A percentile compares a stretch with the other conserved stretches of the same genome.
Evolutionary conservation across 2,329 filamentous ascomycete genomes (phyloP).

Genomic region (Rhinocladiella similis): DNA sequence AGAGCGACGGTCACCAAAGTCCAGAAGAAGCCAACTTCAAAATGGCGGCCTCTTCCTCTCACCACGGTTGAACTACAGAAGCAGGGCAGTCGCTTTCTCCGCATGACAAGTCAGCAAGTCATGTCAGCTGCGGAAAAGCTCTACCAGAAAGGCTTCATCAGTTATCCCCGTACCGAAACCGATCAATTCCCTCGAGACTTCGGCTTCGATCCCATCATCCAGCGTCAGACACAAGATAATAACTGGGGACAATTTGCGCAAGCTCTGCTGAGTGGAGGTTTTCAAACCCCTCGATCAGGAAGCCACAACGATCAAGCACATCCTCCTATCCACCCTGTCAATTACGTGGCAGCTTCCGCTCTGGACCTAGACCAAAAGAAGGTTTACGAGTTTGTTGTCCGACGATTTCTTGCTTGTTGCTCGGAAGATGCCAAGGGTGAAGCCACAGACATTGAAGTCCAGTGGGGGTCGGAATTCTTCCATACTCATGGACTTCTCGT

Average conservation of each 20-base stretch:
- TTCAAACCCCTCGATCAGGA: constrained; percentile 78
- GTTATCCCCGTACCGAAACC: constrained; percentile 95
- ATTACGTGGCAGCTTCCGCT: constrained; percentile 66
- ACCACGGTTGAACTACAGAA: constrained; percentile 97
- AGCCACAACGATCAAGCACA: constrained; percentile 94
- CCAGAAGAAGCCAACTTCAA: constrained; percentile 85
- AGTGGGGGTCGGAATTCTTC: constrained; percentile 78
- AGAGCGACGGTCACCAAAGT: constrained; percentile 80
- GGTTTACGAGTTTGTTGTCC: constrained; percentile 89
- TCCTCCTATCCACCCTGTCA: constrained; percentile 93
- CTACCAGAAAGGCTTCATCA: constrained; percentile 95
- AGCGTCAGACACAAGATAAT: constrained; percentile 76
- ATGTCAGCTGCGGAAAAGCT: constrained; percentile 84
- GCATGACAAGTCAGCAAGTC: constrained; percentile 86
- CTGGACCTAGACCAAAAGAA: constrained; percentile 69
- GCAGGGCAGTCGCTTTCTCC: constrained; percentile 82
- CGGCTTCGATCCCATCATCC: constrained; percentile 74
- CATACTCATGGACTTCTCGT: constrained; percentile 81
- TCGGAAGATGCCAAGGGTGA: constrained; percentile 89
- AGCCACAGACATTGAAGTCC: constrained; percentile 79
- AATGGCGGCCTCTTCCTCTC: constrained; percentile 89
- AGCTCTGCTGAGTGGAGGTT: constrained; percentile 62
- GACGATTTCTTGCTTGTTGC: constrained; percentile 92
- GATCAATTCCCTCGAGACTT: constrained; percentile 92
- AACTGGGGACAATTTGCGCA: constrained; percentile 82